Percentiles rank a stretch among this genome's conserved stretches.
Conservation (phyloP, 768 basidiomycete genomes). For the Hypholoma sublateritium region DNA sequence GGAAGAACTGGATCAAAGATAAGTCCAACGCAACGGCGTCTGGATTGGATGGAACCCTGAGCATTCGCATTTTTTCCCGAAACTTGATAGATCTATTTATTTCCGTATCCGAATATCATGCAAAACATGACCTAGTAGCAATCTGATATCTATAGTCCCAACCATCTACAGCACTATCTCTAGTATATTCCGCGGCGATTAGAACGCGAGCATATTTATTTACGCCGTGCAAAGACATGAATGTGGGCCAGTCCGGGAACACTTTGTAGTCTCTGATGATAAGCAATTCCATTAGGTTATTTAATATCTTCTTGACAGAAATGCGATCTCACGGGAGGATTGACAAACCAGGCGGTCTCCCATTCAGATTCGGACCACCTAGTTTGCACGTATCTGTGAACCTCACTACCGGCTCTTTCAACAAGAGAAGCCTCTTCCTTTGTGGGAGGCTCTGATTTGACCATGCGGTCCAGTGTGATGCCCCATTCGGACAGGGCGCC, state of each 20-base stretch:
- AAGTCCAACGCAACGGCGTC: too few species aligned
- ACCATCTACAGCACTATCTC: too few species aligned
- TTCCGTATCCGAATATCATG: too few species aligned
- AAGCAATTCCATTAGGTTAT: background rate
- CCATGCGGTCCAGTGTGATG: slow-evolving; percentile 59
- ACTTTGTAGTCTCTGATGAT: slow-evolving; percentile 71
- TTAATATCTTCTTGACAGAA: background rate
- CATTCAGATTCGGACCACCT: slow-evolving; percentile 73
- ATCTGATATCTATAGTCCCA: too few species aligned
- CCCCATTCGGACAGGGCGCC: slow-evolving; percentile 72
- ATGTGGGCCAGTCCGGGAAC: slow-evolving; percentile 79
- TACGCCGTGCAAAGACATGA: slow-evolving; percentile 76
- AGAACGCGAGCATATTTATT: background rate
- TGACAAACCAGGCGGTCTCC: slow-evolving; percentile 93
- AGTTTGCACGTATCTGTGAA: slow-evolving; percentile 60
- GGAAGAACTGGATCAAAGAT: too few species aligned
- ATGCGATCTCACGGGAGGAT: slow-evolving; percentile 66
- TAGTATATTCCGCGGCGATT: background rate
- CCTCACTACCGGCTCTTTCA: slow-evolving; percentile 51
- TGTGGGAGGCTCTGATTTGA: slow-evolving; percentile 50
- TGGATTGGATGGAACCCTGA: too few species aligned
- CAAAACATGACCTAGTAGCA: too few species aligned
- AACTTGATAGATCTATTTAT: too few species aligned
- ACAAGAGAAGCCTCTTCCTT: slow-evolving; percentile 54
- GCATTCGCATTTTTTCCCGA: too few species aligned